Base-by-base conservation (phyloP, 2,329 filamentous ascomycete genomes). In the Fonsecaea pedrosoi region DNA sequence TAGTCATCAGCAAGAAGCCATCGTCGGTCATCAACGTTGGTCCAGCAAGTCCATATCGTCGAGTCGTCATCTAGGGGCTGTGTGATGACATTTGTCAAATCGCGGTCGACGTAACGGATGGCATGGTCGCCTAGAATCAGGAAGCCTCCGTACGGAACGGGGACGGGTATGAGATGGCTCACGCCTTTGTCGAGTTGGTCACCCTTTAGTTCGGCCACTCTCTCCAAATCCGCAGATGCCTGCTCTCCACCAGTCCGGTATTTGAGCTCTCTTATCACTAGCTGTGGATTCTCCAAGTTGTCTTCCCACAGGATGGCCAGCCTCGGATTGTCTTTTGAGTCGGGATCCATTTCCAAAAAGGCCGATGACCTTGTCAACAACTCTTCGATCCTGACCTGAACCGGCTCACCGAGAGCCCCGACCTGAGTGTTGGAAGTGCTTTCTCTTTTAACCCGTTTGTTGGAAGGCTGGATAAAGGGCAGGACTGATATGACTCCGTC, bases 1-100 rank as follows among this genome's bases (percentile, higher is more conserved):
- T 95, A 97, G 73, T 97, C 93, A 76, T 99, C 95, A 1, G 91
- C 93, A 2, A 99, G 81, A n/a, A 97, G 83, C 81, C 93, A 98
- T 73, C 90, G 86, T 45, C 90, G 89, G 30, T 88, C 87, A 74
- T 98, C 92, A 60, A 95, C 89, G 73, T 90, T 87, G 69, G 91
- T 91, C 94, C 94, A 99, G 1, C 92, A 89, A n/a, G 95, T 90
- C 73, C 96, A 98, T 40, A 97, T 89, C 2, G 90, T 92, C 0
- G 93, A 87, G 30, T 71, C 57, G 64, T 94, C 89, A 0, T 87
- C 83, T 2, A 97, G 79, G 0, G 84, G 81, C 8, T 88, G 84
- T 18, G 89, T 86, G 12, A 92, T 85, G 12, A 84, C 85, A 38
- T 88, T 85, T 69, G 90, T 89, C 30, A 81, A 91, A 38, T 90